Conservation (phyloP, 176 grass and related monocot genomes). For the Raddia distichophylla region DNA sequence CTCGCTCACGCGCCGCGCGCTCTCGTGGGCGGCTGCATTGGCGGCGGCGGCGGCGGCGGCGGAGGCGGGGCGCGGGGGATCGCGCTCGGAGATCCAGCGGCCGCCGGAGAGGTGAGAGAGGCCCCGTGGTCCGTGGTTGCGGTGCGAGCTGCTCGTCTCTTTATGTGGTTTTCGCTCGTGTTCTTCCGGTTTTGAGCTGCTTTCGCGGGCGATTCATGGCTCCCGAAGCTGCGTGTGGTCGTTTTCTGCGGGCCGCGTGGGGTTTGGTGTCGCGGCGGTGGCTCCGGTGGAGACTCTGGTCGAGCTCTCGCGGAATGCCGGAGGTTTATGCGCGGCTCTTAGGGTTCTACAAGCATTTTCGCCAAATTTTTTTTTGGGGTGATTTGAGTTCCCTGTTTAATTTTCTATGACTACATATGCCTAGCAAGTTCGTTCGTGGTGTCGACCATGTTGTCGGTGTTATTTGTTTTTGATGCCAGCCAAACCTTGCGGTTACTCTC, state of each 20-base stretch:
- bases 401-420: background rate
- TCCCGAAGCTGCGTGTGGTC: background rate
- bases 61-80: background rate
- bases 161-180: background rate
- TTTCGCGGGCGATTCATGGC: background rate
- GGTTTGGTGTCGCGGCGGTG: background rate
- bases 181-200: slow-evolving; percentile 6
- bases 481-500: background rate
- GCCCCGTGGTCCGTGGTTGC: background rate
- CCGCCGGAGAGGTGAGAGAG: slow-evolving; percentile 41
- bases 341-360: slow-evolving; percentile 23
- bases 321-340: slow-evolving; percentile 4
- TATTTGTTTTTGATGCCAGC: slow-evolving; percentile 29
- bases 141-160: background rate
- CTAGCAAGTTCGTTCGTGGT: background rate
- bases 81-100: slow-evolving; percentile 15
- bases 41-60: background rate
- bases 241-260: background rate
- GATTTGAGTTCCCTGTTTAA: background rate
- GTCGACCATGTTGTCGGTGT: background rate
- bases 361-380: background rate
- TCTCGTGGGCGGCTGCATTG: slow-evolving; percentile 30
- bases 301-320: background rate
- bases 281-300: background rate
- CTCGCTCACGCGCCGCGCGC: slow-evolving; percentile 13